Conservation (phyloP, 441 rosid genomes). For the Gossypium schwendimanii region DNA sequence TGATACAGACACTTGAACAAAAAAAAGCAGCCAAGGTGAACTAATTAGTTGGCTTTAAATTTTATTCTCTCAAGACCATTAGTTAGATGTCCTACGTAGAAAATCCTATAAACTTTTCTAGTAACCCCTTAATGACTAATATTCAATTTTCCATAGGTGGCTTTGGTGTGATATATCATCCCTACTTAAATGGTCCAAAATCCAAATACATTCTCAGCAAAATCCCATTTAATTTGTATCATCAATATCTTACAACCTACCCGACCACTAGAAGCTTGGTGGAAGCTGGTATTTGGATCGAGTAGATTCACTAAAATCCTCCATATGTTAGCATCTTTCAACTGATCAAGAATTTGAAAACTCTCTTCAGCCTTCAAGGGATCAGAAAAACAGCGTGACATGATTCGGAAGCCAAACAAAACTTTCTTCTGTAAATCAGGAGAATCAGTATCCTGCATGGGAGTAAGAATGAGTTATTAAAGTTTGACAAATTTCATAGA, state of each 20-base stretch:
- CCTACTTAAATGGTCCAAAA: not conserved
- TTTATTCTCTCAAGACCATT: not conserved
- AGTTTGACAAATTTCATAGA: constrained; percentile 4
- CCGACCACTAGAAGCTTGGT: constrained; percentile 58
- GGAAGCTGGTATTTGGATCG: constrained; percentile 68
- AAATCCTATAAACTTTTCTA: not conserved
- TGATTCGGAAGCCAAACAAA: constrained; percentile 67
- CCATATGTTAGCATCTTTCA: constrained; percentile 94
- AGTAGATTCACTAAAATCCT: constrained; percentile 65
- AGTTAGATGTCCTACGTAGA: not conserved
- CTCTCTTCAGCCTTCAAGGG: constrained; percentile 79
- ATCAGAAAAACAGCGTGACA: constrained; percentile 90
- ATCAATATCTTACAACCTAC: constrained; percentile 38
- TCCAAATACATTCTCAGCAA: not conserved
- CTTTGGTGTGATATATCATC: not conserved
- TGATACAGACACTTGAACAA: not conserved
- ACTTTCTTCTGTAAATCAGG: constrained; percentile 81
- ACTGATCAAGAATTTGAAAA: constrained; percentile 86
- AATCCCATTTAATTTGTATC: not conserved
- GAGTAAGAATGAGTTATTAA: constrained; percentile 22
- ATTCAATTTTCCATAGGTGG: not conserved
- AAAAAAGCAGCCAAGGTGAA: not conserved
- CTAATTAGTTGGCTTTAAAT: not conserved
- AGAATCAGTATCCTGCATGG: constrained; percentile 68
- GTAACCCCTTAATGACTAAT: not conserved